A percentile compares a stretch with the other conserved stretches of the same genome.
Evolutionary conservation across 371 early-diverging fungal species (phyloP).

Genomic region (Haplosporangium sp.): DNA sequence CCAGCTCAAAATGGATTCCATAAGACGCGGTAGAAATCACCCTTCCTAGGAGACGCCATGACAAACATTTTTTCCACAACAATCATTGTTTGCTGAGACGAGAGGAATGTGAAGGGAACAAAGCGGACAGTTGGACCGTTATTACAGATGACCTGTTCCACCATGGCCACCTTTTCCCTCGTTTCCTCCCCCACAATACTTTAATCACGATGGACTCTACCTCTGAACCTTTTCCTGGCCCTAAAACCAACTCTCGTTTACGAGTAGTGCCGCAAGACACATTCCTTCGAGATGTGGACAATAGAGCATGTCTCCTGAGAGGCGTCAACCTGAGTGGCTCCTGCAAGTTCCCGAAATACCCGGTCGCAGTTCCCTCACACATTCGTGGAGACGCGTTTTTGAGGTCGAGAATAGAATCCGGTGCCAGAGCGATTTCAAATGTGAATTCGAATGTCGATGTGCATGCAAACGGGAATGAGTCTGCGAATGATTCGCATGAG

Average conservation of each 20-base stretch:
- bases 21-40: no score
- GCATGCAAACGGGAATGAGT: background rate
- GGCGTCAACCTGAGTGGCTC: conserved; percentile 76
- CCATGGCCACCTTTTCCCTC: background rate
- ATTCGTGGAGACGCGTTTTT: conserved; percentile 22
- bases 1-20: background rate
- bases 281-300: conserved; percentile 58
- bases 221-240: background rate
- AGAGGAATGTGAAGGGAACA: background rate
- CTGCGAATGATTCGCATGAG: background rate
- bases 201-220: background rate
- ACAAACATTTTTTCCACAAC: conserved; percentile 14
- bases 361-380: conserved; percentile 61
- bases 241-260: conserved; percentile 10
- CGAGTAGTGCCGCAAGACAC: conserved; percentile 26
- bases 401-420: background rate
- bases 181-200: background rate
- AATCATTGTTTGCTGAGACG: background rate
- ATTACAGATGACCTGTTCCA: no score
- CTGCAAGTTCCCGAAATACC: conserved; percentile 71
- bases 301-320: conserved; percentile 66
- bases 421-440: conserved; percentile 48
- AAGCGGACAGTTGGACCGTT: no score
- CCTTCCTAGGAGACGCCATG: background rate
- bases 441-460: background rate